Conservation (phyloP, 2,329 filamentous ascomycete genomes). For the Penicillium sp. region DNA sequence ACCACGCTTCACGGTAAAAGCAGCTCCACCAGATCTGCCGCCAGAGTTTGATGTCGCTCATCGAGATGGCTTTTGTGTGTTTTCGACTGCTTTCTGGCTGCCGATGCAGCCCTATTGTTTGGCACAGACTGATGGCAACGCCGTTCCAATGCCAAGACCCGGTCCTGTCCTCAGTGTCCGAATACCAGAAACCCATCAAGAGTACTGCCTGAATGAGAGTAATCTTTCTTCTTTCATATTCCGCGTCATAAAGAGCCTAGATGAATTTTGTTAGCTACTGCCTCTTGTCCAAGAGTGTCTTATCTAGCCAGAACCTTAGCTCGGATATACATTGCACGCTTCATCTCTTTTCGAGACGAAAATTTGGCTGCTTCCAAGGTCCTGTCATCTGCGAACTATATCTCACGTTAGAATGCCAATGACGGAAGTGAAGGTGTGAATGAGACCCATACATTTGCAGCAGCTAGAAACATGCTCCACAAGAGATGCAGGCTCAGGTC, state of each 20-base stretch:
- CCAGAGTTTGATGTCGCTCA: no score
- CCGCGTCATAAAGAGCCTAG: conserved; percentile 18
- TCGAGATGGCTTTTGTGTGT: no score
- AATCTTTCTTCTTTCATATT: conserved; percentile 10
- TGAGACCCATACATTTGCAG: conserved; percentile 12
- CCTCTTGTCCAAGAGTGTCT: background rate
- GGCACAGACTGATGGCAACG: conserved; percentile 10
- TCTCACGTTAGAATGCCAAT: background rate
- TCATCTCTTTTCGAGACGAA: conserved; percentile 12
- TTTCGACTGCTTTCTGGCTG: no score
- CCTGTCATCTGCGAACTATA: conserved; percentile 10
- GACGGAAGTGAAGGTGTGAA: background rate
- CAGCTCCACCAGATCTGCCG: no score
- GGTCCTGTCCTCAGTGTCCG: conserved; percentile 14
- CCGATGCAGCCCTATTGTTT: conserved; percentile 14
- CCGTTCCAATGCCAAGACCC: conserved; percentile 18
- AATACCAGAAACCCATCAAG: conserved; percentile 17
- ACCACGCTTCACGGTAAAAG: no score
- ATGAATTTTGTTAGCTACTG: background rate
- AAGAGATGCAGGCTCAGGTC: conserved; percentile 8
- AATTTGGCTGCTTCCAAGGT: conserved; percentile 7
- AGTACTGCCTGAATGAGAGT: conserved; percentile 15
- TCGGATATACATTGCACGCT: conserved; percentile 12
- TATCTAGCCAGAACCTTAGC: conserved; percentile 13
- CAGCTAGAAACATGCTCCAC: conserved; percentile 17